Percentiles rank a stretch among this genome's conserved stretches.
Conservation (phyloP, 495 filamentous ascomycete genomes). For the Tuber calosporum region DNA sequence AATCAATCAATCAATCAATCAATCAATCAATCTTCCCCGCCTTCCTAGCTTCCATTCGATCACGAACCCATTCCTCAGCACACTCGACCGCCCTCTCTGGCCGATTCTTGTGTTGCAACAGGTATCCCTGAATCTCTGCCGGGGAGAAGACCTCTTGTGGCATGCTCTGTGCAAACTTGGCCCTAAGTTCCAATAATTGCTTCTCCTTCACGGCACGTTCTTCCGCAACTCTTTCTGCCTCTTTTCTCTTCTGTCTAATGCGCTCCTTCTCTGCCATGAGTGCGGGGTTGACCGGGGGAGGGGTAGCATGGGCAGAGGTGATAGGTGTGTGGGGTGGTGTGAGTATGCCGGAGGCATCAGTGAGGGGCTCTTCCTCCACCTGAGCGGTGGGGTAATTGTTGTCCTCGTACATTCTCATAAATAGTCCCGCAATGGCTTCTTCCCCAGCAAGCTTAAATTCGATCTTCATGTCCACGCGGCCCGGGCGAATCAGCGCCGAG, state of each 20-base stretch:
- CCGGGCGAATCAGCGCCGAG: constrained; percentile 65
- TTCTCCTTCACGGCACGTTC: constrained; percentile 34
- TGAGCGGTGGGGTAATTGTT: constrained; percentile 21
- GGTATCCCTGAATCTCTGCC: constrained; percentile 64
- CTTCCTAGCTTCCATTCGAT: constrained; percentile 25
- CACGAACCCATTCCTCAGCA: constrained; percentile 52
- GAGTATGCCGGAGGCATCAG: background rate
- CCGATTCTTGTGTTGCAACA: constrained; percentile 58
- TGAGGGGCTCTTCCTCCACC: background rate
- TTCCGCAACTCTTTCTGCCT: constrained; percentile 6
- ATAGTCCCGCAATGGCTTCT: constrained; percentile 60
- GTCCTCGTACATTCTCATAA: constrained; percentile 65
- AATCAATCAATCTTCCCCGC: constrained; percentile 24
- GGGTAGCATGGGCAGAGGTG: background rate
- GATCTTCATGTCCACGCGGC: constrained; percentile 67
- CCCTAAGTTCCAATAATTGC: constrained; percentile 44
- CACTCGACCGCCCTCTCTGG: constrained; percentile 54
- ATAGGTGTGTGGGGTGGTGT: background rate
- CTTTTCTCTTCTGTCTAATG: constrained; percentile 5
- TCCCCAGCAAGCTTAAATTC: constrained; percentile 59
- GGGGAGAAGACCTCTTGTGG: constrained; percentile 53
- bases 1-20: background rate
- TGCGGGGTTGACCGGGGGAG: background rate
- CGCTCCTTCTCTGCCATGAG: constrained; percentile 12
- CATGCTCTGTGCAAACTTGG: constrained; percentile 47